Evolutionary conservation across 2,329 filamentous ascomycete genomes (phyloP), one percentile per base, ranked within the genome.

Genomic region (Tolypocladium ovalisporum): DNA sequence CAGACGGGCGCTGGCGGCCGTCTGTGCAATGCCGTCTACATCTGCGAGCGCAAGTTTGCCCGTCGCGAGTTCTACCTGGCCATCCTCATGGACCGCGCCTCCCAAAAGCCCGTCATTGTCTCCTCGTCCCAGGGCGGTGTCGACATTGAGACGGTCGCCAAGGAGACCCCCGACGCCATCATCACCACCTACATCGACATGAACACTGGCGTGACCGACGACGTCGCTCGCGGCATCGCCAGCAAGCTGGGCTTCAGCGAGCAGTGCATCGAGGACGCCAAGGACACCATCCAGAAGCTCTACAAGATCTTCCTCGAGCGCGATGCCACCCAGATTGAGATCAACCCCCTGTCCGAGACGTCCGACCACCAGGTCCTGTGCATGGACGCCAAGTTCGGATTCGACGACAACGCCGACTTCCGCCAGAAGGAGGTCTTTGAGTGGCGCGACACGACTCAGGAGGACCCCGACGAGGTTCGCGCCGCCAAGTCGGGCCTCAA

Each of bases 1-100:
- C 94, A 99, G 82, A 99, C 94, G 59, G 94, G 94, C 74, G 90
- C 93, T 67, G 84, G 77, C 67, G 94, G 94, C 71, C 90, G 94
- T 74, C 85, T 96, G 73, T 99, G 94, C 84, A 97, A 89, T 77
- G 84, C 92, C 63, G 94, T 99, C 73, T 97, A 96, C 82, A 97
- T 99, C 73, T 96, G 93, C 79, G 94, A 99, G 84, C 92, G 94
- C 83, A 99, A 99, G 82, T 99, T 97, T 71, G 94, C 94, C 67
- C 91, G 94, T 66, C 88, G 94, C 72, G 94, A 99, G 78, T 99
- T 99, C 81, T 99, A 99, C 82, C 87, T 99, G 59, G 94, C 94
- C 70, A 88, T 99, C 70, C 87, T 99, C 68, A 97, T 99, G 94
- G 94, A 99, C 81, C 90, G 94, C 70, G 85, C 82, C 65, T 87